A percentile compares a stretch with the other conserved stretches of the same genome.
phyloP scores from a whole-genome alignment of 202 grass and related monocot species.

The Carex sylvatica region DNA sequence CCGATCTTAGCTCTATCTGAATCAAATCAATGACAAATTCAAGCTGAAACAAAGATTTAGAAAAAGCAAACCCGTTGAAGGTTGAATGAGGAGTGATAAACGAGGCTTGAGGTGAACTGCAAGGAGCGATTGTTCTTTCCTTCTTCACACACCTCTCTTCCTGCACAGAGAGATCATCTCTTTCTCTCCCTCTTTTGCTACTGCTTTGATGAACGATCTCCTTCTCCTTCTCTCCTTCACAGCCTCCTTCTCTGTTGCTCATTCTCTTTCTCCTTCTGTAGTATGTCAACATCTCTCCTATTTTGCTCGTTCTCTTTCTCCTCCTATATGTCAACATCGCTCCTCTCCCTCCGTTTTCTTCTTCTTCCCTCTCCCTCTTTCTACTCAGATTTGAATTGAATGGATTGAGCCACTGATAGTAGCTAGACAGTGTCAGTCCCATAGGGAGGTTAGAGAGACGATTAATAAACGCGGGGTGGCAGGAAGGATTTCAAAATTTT shows the following conservation, averaged over 20 bases:
- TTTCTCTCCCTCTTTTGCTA: constrained; percentile 24
- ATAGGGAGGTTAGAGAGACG: constrained; percentile 7
- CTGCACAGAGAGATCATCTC: not conserved
- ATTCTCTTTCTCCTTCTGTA: constrained; percentile 39
- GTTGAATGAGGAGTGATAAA: constrained; percentile 41
- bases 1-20: not conserved
- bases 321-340: constrained; percentile 34
- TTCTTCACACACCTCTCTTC: constrained; percentile 17
- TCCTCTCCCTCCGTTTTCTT: constrained; percentile 52
- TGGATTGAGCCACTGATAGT: constrained; percentile 49
- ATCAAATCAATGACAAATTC: not conserved
- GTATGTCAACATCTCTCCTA: constrained; percentile 26
- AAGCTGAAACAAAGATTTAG: not conserved
- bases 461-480: constrained; percentile 43
- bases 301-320: constrained; percentile 27
- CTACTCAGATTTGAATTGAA: constrained; percentile 33
- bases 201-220: not conserved
- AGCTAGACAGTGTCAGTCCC: constrained; percentile 31
- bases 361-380: constrained; percentile 19
- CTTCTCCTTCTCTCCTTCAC: constrained; percentile 2
- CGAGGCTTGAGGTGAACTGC: constrained; percentile 35
- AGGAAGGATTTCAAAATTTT: constrained; percentile 48
- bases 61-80: constrained; percentile 58
- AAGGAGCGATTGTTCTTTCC: constrained; percentile 31
- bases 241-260: not conserved